phyloP scores from a whole-genome alignment of 495 filamentous ascomycete genomes.

The Penicillium robsamsonii region DNA sequence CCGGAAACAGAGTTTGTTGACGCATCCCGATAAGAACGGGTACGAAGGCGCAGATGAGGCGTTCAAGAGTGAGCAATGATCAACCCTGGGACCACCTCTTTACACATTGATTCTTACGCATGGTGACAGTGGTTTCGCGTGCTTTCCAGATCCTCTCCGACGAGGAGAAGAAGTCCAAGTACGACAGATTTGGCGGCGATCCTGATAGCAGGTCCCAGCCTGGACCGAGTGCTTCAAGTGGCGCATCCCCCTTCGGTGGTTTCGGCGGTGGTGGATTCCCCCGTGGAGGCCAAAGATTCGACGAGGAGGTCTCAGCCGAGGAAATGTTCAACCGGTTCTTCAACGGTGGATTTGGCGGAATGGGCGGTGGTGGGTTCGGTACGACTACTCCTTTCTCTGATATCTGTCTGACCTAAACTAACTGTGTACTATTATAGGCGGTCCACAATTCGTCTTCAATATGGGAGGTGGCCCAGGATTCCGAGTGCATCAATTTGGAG shows the following conservation, averaged over 20 bases:
- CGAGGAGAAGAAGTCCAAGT: slow-evolving; percentile 84
- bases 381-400: slow-evolving; percentile 14
- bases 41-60: slow-evolving; percentile 95
- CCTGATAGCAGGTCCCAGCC: slow-evolving; percentile 81
- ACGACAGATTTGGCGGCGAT: slow-evolving; percentile 84
- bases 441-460: slow-evolving; percentile 88
- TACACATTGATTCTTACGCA: slow-evolving; percentile 7
- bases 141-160: slow-evolving; percentile 94
- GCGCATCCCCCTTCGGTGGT: slow-evolving; percentile 63
- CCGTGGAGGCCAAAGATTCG: slow-evolving; percentile 57
- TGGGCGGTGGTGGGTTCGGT: slow-evolving; percentile 65
- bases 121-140: slow-evolving; percentile 71
- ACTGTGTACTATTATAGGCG: slow-evolving; percentile 39
- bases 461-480: slow-evolving; percentile 79
- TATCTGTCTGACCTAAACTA: neutral
- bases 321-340: slow-evolving; percentile 97
- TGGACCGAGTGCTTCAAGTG: slow-evolving; percentile 42
- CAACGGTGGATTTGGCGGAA: slow-evolving; percentile 54
- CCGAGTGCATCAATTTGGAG: slow-evolving; percentile 84
- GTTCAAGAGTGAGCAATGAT: slow-evolving; percentile 70
- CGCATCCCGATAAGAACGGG: slow-evolving; percentile 99
- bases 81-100: neutral
- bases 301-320: slow-evolving; percentile 92
- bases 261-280: slow-evolving; percentile 61
- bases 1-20: slow-evolving; percentile 84